Evolutionary conservation across 768 basidiomycete genomes (phyloP).

Genomic region (Mycena floridula): DNA sequence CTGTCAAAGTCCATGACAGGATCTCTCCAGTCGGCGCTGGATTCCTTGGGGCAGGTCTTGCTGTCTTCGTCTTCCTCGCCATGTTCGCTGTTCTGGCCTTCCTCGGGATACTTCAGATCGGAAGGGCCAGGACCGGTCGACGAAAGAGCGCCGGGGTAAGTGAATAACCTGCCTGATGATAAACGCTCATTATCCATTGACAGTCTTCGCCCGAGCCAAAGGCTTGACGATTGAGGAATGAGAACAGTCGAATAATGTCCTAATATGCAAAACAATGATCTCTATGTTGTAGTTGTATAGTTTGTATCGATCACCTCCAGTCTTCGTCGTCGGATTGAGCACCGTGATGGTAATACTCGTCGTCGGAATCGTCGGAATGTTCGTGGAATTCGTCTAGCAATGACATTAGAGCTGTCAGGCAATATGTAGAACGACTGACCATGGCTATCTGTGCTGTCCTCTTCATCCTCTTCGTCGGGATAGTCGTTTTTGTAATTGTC

Average conservation of each 20-base stretch:
- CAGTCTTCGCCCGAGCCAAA: no score
- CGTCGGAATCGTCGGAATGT: conserved; percentile 27
- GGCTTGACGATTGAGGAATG: no score
- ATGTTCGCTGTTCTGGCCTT: conserved; percentile 33
- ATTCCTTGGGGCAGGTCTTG: conserved; percentile 57
- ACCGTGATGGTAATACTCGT: conserved; percentile 11
- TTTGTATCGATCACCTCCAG: not conserved
- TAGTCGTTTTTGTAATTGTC: conserved; percentile 86
- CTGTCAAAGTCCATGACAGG: conserved; percentile 19
- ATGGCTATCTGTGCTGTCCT: conserved; percentile 28
- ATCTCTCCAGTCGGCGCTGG: conserved; percentile 59
- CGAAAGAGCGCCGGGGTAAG: no score
- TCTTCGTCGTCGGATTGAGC: not conserved
- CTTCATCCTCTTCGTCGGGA: conserved; percentile 59
- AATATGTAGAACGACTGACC: not conserved
- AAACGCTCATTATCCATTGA: no score
- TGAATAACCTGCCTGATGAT: no score
- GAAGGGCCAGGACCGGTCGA: conserved; percentile 4
- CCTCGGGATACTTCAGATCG: conserved; percentile 31
- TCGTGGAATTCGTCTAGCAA: conserved; percentile 53
- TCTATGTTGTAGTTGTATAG: no score
- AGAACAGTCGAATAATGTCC: no score
- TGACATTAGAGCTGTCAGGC: conserved; percentile 2
- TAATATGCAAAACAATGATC: no score
- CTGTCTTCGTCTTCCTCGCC: conserved; percentile 33